Percentiles rank a stretch among this genome's conserved stretches.
These are phyloP conservation scores for Scheffersomyces lignicola DNA, from an alignment of 1,139 yeast species.

Conservation along the genomic window DNA sequence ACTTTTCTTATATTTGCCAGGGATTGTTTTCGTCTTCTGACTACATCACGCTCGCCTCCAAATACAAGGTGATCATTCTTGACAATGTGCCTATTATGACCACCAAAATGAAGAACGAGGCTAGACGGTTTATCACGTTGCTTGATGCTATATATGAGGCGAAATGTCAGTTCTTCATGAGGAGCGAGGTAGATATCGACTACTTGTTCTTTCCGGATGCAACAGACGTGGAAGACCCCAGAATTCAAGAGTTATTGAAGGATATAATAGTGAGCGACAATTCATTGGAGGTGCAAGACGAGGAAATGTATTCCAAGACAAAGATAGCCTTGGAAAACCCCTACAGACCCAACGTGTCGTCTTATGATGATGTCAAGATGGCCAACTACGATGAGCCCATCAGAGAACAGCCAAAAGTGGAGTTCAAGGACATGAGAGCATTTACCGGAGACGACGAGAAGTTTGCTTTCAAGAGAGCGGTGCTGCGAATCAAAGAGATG, in stretches of 20 bases:
- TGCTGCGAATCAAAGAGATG: constrained; percentile 69
- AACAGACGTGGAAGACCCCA: constrained; percentile 17
- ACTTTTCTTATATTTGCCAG: constrained; percentile 57
- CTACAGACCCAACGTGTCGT: constrained; percentile 66
- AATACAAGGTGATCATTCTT: constrained; percentile 54
- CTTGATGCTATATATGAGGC: constrained; percentile 71
- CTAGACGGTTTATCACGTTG: constrained; percentile 63
- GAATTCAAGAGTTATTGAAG: constrained; percentile 13
- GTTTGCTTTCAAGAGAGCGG: constrained; percentile 74
- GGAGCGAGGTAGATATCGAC: constrained; percentile 51
- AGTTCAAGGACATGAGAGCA: constrained; percentile 49
- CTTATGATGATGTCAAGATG: constrained; percentile 51
- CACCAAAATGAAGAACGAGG: constrained; percentile 62
- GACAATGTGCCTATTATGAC: constrained; percentile 65
- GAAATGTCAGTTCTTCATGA: constrained; percentile 55
- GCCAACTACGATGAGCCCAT: constrained; percentile 34
- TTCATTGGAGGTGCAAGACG: constrained; percentile 53
- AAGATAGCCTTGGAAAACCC: constrained; percentile 61
- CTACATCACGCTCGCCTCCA: constrained; percentile 65
- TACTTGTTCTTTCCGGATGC: constrained; percentile 60
- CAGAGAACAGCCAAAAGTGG: constrained; percentile 8
- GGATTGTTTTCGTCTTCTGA: constrained; percentile 66
- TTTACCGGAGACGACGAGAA: constrained; percentile 80
- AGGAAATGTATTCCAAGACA: constrained; percentile 70
- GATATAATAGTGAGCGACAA: constrained; percentile 17